These are phyloP conservation scores for Lasiosphaeria hispida DNA, from an alignment of 495 filamentous ascomycete genomes.

Conservation along the genomic window DNA sequence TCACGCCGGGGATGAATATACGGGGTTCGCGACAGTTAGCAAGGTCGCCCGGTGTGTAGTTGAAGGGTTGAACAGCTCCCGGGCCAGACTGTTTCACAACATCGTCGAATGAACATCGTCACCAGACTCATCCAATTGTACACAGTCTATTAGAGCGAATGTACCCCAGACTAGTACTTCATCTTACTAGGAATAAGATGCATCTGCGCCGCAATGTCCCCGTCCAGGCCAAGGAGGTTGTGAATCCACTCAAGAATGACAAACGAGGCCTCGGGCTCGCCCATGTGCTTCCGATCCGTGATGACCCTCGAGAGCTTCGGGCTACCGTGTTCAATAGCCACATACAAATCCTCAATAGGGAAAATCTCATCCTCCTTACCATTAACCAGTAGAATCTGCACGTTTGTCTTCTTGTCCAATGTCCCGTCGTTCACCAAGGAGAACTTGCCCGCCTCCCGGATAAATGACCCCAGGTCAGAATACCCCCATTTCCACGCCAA, in stretches of 20 bases:
- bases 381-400: slow-evolving; percentile 65
- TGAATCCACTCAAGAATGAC: slow-evolving; percentile 27
- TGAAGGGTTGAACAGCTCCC: no score
- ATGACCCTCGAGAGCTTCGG: slow-evolving; percentile 61
- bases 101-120: no score
- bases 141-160: no score
- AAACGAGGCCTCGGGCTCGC: slow-evolving; percentile 25
- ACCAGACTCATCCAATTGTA: no score
- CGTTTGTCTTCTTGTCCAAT: slow-evolving; percentile 41
- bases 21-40: no score
- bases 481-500: slow-evolving; percentile 69
- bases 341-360: slow-evolving; percentile 65
- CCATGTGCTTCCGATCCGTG: slow-evolving; percentile 24
- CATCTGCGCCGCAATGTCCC: slow-evolving; percentile 13
- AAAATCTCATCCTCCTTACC: slow-evolving; percentile 65
- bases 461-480: slow-evolving; percentile 44
- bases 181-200: slow-evolving; percentile 10
- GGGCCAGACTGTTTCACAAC: no score
- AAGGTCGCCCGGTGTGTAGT: no score
- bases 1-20: no score
- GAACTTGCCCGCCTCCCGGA: slow-evolving; percentile 59
- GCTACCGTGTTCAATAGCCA: slow-evolving; percentile 57
- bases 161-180: slow-evolving; percentile 13
- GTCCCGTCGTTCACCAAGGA: slow-evolving; percentile 64
- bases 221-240: slow-evolving; percentile 20